phyloP scores from a whole-genome alignment of 2,329 filamentous ascomycete species.

The Neofusicoccum cordaticola region DNA sequence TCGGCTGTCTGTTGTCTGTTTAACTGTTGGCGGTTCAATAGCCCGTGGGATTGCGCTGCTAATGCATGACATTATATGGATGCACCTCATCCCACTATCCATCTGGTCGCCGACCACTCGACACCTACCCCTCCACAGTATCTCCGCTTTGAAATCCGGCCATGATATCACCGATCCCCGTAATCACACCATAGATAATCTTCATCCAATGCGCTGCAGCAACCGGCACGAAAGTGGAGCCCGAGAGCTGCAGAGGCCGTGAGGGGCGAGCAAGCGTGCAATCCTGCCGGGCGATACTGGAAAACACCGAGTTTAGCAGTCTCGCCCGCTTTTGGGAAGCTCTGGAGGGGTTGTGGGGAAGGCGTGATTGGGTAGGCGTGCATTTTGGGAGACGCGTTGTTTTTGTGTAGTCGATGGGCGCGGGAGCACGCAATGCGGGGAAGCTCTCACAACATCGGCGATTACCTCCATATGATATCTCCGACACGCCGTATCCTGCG shows the following conservation, averaged over 20 bases:
- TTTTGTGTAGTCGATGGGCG: background rate
- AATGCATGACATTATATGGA: conserved; percentile 4
- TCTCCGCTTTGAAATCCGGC: conserved; percentile 5
- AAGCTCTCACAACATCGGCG: conserved; percentile 16
- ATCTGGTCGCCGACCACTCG: background rate
- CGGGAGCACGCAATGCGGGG: conserved; percentile 18
- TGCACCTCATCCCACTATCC: background rate
- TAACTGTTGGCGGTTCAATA: background rate
- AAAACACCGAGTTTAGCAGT: background rate
- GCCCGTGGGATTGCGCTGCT: background rate
- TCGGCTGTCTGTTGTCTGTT: background rate
- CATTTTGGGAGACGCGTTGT: background rate
- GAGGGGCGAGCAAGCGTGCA: background rate
- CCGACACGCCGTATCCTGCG: background rate
- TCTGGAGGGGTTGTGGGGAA: background rate
- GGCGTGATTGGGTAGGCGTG: background rate
- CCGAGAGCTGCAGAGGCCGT: background rate
- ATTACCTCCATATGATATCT: background rate
- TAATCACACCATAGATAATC: conserved; percentile 17
- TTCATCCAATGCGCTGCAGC: background rate
- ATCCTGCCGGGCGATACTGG: background rate
- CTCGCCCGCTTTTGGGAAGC: background rate
- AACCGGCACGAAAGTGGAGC: background rate
- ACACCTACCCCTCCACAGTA: background rate
- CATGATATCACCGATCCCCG: conserved; percentile 9